Evolutionary conservation across 148 eudicot genomes (phyloP).

Genomic region (Rheum nobile): DNA sequence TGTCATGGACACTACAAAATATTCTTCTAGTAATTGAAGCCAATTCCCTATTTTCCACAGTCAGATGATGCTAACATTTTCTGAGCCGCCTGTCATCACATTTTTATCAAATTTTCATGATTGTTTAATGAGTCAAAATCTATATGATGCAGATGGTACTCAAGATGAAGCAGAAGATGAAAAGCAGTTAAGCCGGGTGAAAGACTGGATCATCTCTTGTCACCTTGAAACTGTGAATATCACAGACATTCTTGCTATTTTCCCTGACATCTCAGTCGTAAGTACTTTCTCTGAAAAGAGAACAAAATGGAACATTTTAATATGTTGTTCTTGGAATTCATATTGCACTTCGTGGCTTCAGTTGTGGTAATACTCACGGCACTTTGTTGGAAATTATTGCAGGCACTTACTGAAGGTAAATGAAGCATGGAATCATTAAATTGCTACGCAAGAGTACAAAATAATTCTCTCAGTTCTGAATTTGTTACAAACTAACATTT

Average conservation of each 20-base stretch:
- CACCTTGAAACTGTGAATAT: constrained; percentile 52
- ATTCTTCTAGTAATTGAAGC: neutral
- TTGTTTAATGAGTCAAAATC: neutral
- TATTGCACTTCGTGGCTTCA: neutral
- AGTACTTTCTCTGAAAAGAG: neutral
- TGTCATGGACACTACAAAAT: neutral
- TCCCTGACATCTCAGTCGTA: constrained; percentile 84
- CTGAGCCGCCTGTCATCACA: neutral
- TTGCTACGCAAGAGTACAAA: neutral
- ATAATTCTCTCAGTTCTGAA: neutral
- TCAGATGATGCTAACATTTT: neutral
- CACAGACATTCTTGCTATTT: constrained; percentile 62
- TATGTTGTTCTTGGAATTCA: neutral
- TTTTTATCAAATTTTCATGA: neutral
- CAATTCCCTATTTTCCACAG: neutral
- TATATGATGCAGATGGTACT: constrained; percentile 52
- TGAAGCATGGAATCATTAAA: constrained; percentile 7
- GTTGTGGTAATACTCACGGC: neutral
- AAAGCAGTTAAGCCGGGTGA: constrained; percentile 57
- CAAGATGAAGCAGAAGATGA: constrained; percentile 87
- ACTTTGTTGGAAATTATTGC: constrained; percentile 22
- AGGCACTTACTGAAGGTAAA: constrained; percentile 85
- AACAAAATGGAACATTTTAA: neutral
- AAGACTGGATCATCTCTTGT: constrained; percentile 66
- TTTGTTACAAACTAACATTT: neutral